A percentile compares a stretch with the other conserved stretches of the same genome.
Conservation (phyloP, 495 filamentous ascomycete genomes). For the Recurvomyces mirabilis region DNA sequence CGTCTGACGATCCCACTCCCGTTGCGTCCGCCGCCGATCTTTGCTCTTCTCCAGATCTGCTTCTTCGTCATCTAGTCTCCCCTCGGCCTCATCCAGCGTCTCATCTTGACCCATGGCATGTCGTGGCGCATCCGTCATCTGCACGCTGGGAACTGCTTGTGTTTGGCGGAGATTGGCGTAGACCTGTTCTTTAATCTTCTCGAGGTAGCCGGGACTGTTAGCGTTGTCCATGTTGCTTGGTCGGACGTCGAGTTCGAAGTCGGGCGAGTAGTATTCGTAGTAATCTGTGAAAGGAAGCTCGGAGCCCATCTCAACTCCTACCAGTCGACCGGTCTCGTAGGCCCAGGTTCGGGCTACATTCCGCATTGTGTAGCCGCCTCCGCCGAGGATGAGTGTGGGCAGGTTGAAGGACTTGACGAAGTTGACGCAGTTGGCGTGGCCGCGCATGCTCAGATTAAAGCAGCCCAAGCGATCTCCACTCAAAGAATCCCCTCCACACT, state of each 20-base stretch:
- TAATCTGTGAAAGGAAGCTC: conserved; percentile 96
- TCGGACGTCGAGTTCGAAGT: conserved; percentile 90
- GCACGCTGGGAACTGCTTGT: conserved; percentile 72
- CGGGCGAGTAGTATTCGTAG: conserved; percentile 97
- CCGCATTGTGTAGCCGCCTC: conserved; percentile 97
- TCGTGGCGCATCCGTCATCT: conserved; percentile 89
- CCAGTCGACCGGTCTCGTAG: conserved; percentile 84
- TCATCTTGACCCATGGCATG: conserved; percentile 61
- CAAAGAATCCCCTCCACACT: conserved; percentile 91
- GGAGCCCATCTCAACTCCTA: conserved; percentile 65
- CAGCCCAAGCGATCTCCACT: conserved; percentile 92
- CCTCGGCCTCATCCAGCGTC: conserved; percentile 77
- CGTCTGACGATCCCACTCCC: conserved; percentile 69
- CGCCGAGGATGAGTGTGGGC: conserved; percentile 83
- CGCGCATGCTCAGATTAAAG: conserved; percentile 96
- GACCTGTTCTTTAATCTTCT: conserved; percentile 87
- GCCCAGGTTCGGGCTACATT: conserved; percentile 98
- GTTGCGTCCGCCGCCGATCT: conserved; percentile 72
- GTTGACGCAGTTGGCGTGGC: conserved; percentile 94
- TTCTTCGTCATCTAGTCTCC: conserved; percentile 82
- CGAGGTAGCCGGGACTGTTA: conserved; percentile 85
- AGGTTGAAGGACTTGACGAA: conserved; percentile 88
- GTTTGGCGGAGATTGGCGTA: conserved; percentile 87
- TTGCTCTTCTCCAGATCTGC: conserved; percentile 42
- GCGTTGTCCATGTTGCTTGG: conserved; percentile 99